Conservation (phyloP, 225 moss, liverwort and hornwort genomes). For the Pseudoscleropodium purum region DNA sequence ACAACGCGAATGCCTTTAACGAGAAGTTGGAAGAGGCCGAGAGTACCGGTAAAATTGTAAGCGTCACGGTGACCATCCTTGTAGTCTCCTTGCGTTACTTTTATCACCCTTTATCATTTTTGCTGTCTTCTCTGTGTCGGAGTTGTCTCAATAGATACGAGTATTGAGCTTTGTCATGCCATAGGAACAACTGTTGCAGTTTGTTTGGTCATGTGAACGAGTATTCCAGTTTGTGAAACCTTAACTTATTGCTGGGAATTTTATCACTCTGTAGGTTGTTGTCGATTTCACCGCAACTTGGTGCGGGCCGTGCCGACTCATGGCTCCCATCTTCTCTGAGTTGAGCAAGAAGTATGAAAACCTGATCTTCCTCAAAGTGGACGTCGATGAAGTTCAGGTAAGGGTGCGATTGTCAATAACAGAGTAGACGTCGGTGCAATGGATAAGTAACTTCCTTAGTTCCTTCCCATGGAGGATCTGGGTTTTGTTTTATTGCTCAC, state of each 20-base stretch:
- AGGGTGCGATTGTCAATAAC: background rate
- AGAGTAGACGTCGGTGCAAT: background rate
- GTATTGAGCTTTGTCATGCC: background rate
- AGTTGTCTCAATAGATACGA: background rate
- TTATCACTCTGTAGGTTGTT: constrained; percentile 29
- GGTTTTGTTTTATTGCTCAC: background rate
- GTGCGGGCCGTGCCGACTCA: constrained; percentile 84
- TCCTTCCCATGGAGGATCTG: background rate
- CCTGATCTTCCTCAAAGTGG: constrained; percentile 74
- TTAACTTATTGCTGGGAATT: background rate
- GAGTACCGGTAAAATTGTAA: constrained; percentile 15
- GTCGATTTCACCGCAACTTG: constrained; percentile 81
- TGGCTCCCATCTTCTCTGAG: constrained; percentile 58
- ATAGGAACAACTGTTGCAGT: background rate
- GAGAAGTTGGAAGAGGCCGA: constrained; percentile 50
- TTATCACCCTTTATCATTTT: background rate
- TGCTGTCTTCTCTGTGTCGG: background rate
- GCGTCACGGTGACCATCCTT: background rate
- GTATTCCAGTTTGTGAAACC: background rate
- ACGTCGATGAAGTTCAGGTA: constrained; percentile 78
- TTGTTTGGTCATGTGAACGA: background rate
- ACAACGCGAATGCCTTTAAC: constrained; percentile 22
- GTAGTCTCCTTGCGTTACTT: background rate
- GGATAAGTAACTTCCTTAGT: background rate
- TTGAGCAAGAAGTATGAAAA: constrained; percentile 63